These are phyloP conservation scores for Candida coleopterorum DNA, from an alignment of 805 yeast species.

Conservation along the genomic window DNA sequence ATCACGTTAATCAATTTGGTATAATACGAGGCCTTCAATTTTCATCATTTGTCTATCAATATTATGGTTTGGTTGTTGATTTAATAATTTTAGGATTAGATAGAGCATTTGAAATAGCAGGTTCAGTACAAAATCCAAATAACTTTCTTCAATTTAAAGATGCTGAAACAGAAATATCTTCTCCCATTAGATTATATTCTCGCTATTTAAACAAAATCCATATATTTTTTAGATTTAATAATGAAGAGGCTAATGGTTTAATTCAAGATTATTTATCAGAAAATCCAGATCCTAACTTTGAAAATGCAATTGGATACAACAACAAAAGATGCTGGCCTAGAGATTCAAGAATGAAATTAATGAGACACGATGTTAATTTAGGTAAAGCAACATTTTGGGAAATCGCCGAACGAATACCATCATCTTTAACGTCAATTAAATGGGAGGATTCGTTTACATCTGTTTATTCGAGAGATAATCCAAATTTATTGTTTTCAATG, in stretches of 20 bases:
- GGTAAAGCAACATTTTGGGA: constrained; percentile 96
- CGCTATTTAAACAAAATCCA: constrained; percentile 82
- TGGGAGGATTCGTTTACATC: constrained; percentile 85
- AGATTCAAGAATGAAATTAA: constrained; percentile 83
- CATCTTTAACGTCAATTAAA: constrained; percentile 60
- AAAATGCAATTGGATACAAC: constrained; percentile 77
- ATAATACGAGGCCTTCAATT: constrained; percentile 85
- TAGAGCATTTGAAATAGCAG: constrained; percentile 84
- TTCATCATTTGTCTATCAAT: constrained; percentile 84
- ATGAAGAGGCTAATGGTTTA: constrained; percentile 69
- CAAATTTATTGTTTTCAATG: constrained; percentile 83
- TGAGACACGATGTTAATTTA: constrained; percentile 85
- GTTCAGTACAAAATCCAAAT: constrained; percentile 65
- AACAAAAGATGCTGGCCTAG: constrained; percentile 94
- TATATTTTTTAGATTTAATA: constrained; percentile 69
- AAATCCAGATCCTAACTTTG: constrained; percentile 91
- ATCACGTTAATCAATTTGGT: constrained; percentile 85
- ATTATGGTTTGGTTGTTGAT: constrained; percentile 83
- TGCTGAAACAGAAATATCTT: constrained; percentile 51
- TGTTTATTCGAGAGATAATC: constrained; percentile 86
- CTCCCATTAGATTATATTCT: constrained; percentile 76
- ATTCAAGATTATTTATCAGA: constrained; percentile 73
- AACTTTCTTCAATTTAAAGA: constrained; percentile 71
- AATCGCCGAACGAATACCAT: constrained; percentile 71
- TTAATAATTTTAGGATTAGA: constrained; percentile 78